phyloP scores from a whole-genome alignment of 257 asterid genomes.

The Solanum chaucha region DNA sequence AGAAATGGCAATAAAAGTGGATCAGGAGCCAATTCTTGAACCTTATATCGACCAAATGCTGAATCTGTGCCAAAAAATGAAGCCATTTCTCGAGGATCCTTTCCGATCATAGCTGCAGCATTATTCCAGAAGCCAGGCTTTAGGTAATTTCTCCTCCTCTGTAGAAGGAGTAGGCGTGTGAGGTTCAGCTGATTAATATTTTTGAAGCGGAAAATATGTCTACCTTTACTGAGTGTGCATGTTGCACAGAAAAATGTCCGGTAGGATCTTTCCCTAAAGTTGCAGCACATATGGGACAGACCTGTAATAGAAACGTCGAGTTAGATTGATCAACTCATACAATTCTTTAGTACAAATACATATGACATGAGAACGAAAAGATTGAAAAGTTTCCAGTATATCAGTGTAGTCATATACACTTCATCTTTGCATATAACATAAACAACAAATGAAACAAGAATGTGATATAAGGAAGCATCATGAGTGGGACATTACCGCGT shows the following conservation, averaged over 20 bases:
- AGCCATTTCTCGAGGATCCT: slow-evolving; percentile 43
- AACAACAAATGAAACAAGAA: neutral
- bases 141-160: slow-evolving; percentile 59
- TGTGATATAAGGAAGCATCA: neutral
- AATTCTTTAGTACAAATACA: neutral
- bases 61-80: slow-evolving; percentile 32
- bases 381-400: neutral
- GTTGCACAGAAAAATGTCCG: slow-evolving; percentile 55
- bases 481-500: slow-evolving; percentile 33
- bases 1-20: slow-evolving; percentile 51
- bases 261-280: slow-evolving; percentile 62
- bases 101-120: slow-evolving; percentile 29
- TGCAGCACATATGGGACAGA: slow-evolving; percentile 88
- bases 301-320: slow-evolving; percentile 26
- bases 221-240: slow-evolving; percentile 69
- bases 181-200: neutral
- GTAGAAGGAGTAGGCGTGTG: neutral
- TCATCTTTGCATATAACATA: neutral
- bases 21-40: slow-evolving; percentile 37
- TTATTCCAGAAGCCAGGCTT: slow-evolving; percentile 48
- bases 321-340: neutral
- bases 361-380: neutral
- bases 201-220: neutral
- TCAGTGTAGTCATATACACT: neutral
- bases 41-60: slow-evolving; percentile 9